These are phyloP conservation scores for Hypomyces perniciosus DNA, from an alignment of 2,329 filamentous ascomycete species.

Conservation along the genomic window DNA sequence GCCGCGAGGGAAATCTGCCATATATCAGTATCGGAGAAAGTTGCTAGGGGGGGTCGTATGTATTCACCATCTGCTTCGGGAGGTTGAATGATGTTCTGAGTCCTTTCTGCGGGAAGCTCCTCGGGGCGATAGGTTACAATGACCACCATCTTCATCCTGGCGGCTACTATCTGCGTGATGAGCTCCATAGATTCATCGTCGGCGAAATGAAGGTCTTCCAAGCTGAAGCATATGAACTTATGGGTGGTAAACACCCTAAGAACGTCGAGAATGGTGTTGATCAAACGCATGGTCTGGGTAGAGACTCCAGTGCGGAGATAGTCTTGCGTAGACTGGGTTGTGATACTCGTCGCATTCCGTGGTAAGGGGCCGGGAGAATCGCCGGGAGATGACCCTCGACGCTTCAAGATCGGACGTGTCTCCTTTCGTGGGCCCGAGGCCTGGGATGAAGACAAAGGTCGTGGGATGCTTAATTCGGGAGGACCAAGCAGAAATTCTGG, in stretches of 20 bases:
- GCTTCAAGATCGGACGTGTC: constrained; percentile 29
- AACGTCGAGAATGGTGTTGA: constrained; percentile 84
- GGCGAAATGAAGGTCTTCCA: constrained; percentile 88
- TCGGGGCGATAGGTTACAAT: constrained; percentile 71
- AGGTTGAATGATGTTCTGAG: constrained; percentile 50
- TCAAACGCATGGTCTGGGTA: constrained; percentile 65
- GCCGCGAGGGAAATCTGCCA: constrained; percentile 36
- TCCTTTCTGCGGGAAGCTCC: constrained; percentile 51
- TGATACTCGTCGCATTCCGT: constrained; percentile 30
- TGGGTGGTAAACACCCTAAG: constrained; percentile 73
- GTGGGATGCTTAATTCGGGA: constrained; percentile 31
- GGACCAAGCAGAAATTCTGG: constrained; percentile 64
- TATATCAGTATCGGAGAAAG: constrained; percentile 17
- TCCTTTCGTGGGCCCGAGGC: constrained; percentile 26
- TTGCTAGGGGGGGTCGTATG: background rate
- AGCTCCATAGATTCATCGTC: constrained; percentile 83
- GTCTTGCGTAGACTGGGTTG: constrained; percentile 51
- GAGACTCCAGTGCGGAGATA: constrained; percentile 53
- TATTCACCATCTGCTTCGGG: constrained; percentile 45
- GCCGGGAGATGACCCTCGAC: constrained; percentile 46
- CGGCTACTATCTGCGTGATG: constrained; percentile 71
- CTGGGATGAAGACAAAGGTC: constrained; percentile 33
- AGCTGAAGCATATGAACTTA: constrained; percentile 80
- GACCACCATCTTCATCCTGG: constrained; percentile 74
- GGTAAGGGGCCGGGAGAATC: constrained; percentile 33